Evolutionary conservation across 2,329 filamentous ascomycete species (phyloP), one percentile per base, ranked within the genome.

Genomic region (Ceratocystis cubensis): DNA sequence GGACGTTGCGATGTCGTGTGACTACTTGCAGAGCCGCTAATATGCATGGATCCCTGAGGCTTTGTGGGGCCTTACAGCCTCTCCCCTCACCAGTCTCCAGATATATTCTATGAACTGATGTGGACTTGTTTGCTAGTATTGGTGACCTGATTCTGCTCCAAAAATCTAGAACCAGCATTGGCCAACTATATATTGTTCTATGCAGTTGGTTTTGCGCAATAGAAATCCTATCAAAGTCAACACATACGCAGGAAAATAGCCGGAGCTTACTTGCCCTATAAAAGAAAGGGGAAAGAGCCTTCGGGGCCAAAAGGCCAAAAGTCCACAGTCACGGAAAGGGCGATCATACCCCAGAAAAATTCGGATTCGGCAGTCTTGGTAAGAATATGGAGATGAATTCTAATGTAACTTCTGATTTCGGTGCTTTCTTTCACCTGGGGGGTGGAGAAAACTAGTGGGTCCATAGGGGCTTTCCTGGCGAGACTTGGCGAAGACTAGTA

Each of bases 301-400:
- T 2, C 4, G 20, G 20, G 5, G 13, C 53, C 28, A 59, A 37
- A 59, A 50, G 46, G 20, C 46, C 46, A 50, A n/a, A 50, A 59
- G 53, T 59, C 28, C 28, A 59, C 53, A 59, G 15, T n/a, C 53
- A 59, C 53, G 28, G 53, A 15, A 59, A 59, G n/a, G 53, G 53
- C 53, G 53, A 59, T 59, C 53, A 59, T 59, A 59, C 53, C 53
- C 53, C 53, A 59, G 53, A 59, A 33, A 30, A 59, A 59, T 1
- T 20, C 17, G 15, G 28, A 59, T 59, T 59, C 28, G 28, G 28
- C 53, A 59, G 53, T 59, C 15, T n/a, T 20, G 22, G 53, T 59
- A 3, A 30, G 25, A 33, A 8, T 30, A 8, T 59, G 53, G 53
- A n/a, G 53, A 59, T 17, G 28, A 33, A 33, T 25, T 33, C 8